A percentile compares a stretch with the other conserved stretches of the same genome.
Conservation (phyloP, 176 grass and related monocot genomes). For the Leersia perrieri region DNA sequence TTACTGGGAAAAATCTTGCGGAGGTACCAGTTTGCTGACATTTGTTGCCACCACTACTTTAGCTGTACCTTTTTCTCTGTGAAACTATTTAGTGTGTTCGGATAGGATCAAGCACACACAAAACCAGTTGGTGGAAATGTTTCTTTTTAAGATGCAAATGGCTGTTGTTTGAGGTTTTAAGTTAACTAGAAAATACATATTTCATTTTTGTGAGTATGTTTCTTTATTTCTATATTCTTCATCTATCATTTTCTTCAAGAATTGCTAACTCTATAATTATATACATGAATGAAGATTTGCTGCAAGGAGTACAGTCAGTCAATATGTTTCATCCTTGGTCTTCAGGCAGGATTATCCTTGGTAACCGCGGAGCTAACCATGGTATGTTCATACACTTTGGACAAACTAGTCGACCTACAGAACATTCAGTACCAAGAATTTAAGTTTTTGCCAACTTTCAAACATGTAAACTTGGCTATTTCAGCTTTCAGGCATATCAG, state of each 20-base stretch:
- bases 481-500: constrained; percentile 67
- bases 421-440: background rate
- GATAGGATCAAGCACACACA: background rate
- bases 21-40: constrained; percentile 37
- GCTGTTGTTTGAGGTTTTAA: too few species aligned
- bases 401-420: background rate
- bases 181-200: background rate
- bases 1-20: constrained; percentile 74
- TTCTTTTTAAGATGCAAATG: too few species aligned
- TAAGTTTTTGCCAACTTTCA: background rate
- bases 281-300: constrained; percentile 44
- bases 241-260: background rate
- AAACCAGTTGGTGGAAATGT: too few species aligned
- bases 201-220: background rate
- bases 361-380: constrained; percentile 64
- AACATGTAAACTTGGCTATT: constrained; percentile 4
- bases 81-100: background rate
- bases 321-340: constrained; percentile 56
- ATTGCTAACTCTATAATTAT: constrained; percentile 9
- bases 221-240: background rate
- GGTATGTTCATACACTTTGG: constrained; percentile 30
- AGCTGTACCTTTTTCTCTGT: background rate
- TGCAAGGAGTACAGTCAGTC: constrained; percentile 53
- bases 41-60: background rate
- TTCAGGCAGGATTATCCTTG: constrained; percentile 65